Conservation (phyloP, 345 rosid species). For the Luvunga scandens region DNA sequence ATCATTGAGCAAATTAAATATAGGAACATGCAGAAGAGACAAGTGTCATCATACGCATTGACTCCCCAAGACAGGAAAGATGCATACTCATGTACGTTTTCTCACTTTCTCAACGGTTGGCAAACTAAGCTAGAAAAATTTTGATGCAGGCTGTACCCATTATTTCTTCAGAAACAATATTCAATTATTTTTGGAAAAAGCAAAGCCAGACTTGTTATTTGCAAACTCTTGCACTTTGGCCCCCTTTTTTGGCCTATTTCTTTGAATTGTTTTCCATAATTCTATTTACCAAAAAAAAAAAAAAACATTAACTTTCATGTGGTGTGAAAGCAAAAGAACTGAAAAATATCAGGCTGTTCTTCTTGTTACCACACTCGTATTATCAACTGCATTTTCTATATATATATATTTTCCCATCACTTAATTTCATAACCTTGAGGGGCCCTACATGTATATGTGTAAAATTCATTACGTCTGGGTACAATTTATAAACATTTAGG, state of each 20-base stretch:
- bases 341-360: neutral
- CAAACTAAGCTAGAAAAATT: constrained; percentile 33
- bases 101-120: constrained; percentile 42
- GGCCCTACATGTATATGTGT: neutral
- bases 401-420: neutral
- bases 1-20: constrained; percentile 12
- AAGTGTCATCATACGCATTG: constrained; percentile 34
- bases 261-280: neutral
- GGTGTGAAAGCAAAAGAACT: neutral
- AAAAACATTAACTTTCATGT: neutral
- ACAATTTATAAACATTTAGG: neutral
- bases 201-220: neutral
- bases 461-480: neutral
- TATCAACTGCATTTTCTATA: neutral
- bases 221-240: neutral
- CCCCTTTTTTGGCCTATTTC: neutral
- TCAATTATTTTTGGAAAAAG: neutral
- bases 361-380: no score
- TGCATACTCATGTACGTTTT: neutral
- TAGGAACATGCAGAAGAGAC: constrained; percentile 4
- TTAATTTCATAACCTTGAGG: neutral
- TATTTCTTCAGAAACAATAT: neutral
- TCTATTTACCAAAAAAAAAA: neutral
- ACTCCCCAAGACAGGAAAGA: constrained; percentile 24
- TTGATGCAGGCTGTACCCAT: constrained; percentile 19